These are phyloP conservation scores for Pyrenophora teres DNA, from an alignment of 2,329 filamentous ascomycete species.

Conservation along the genomic window DNA sequence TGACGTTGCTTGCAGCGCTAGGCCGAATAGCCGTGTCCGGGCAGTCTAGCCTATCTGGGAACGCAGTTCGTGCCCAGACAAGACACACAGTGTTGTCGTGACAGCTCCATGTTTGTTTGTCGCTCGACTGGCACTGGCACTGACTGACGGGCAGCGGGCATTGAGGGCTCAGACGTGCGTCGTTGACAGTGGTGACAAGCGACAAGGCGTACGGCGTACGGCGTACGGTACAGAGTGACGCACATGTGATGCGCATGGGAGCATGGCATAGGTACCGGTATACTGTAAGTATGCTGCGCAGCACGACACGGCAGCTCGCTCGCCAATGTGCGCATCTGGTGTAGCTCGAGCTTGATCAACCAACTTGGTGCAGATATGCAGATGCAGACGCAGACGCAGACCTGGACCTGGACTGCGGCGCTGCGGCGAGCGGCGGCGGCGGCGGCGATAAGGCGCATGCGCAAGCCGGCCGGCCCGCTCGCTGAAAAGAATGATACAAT, in stretches of 20 bases:
- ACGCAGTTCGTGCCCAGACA: no score
- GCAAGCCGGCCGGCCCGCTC: background rate
- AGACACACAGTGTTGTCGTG: background rate
- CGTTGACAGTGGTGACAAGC: no score
- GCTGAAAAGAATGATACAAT: background rate
- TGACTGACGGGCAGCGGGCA: background rate
- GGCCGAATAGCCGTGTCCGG: constrained; percentile 7
- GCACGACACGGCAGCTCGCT: constrained; percentile 1
- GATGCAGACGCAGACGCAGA: no score
- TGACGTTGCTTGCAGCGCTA: constrained; percentile 18
- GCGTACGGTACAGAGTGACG: no score
- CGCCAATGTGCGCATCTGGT: constrained; percentile 1
- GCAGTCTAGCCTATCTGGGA: constrained; percentile 7
- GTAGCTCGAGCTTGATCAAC: constrained; percentile 1
- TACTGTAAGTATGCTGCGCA: background rate
- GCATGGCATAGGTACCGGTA: background rate
- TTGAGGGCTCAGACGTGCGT: no score
- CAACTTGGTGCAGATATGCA: background rate
- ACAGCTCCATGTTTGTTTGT: background rate
- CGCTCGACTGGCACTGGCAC: no score
- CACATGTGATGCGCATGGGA: background rate
- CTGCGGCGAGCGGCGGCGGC: background rate
- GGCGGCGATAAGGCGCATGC: background rate
- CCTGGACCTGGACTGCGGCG: no score
- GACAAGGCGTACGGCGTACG: no score